Evolutionary conservation across 2,329 filamentous ascomycete species (phyloP), one percentile per base, ranked within the genome.

Genomic region (Alternaria hordeiaustralica): DNA sequence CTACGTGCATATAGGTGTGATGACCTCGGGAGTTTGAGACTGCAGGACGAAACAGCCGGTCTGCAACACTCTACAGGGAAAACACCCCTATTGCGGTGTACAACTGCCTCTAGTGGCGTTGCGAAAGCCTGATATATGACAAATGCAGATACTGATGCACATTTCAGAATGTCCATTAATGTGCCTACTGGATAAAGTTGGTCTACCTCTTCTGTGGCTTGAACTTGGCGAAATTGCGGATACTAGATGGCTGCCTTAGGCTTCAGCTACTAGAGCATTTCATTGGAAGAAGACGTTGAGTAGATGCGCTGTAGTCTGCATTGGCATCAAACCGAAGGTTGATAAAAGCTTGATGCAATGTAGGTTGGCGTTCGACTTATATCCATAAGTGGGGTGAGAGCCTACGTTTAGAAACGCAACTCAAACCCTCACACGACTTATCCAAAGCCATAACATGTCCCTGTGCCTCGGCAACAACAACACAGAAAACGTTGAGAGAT

Each of bases 401-500:
- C 18, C 28, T 33, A 12, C 11, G 47, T 26, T 9, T 13, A 21
- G 15, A 28, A 36, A 13, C 26, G 15, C 11, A n/a, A n/a, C 18
- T 23, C 28, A 36, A 36, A n/a, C 11, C 25, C 18, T 15, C 10
- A 30, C n/a, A 15, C 25, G 13, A 36, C n/a, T 25, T 33, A 3
- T 20, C 11, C 21, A 44, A 53, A 54, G 49, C 21, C 20, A 53
- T 30, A 33, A 41, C 36, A 41, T 18, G 18, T 45, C 18, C 23
- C 20, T 54, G 57, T 60, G 5, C 57, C 57, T 60, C 57, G 46
- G 57, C 49, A 53, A 51, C 10, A 55, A 58, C 3, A 26, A 20
- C 30, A 26, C 30, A 26, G 26, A 26, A 51, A 26, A 50, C 43
- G 36, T 47, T 36, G 23, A 21, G 33, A 36, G 13, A 43, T 44